Percentiles rank a stretch among this genome's conserved stretches.
phyloP scores from a whole-genome alignment of 805 yeast genomes.

The Zygosaccharomyces pseudorouxii region DNA sequence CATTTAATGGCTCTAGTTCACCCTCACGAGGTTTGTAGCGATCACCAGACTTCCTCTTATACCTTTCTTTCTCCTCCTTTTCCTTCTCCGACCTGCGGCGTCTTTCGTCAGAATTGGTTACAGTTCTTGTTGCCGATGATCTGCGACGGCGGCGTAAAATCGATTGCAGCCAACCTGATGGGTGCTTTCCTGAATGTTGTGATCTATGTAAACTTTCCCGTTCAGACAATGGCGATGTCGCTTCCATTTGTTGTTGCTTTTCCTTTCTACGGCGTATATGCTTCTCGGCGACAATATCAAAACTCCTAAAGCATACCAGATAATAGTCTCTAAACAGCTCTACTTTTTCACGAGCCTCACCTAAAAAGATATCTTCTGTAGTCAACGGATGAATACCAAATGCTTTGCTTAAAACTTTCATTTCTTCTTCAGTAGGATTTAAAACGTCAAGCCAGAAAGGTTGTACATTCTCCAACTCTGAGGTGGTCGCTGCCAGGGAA shows the following conservation, averaged over 20 bases:
- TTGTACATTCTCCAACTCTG: conserved; percentile 37
- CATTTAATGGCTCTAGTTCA: conserved; percentile 82
- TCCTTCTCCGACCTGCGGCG: conserved; percentile 30
- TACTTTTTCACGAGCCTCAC: conserved; percentile 93
- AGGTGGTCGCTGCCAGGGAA: conserved; percentile 2
- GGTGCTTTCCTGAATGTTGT: conserved; percentile 9
- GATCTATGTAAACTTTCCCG: conserved; percentile 14
- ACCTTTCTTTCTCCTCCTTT: conserved; percentile 36
- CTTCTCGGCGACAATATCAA: conserved; percentile 74
- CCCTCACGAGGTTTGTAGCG: conserved; percentile 42
- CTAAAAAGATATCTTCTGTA: conserved; percentile 88
- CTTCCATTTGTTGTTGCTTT: conserved; percentile 11
- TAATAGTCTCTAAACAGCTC: conserved; percentile 89
- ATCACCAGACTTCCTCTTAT: conserved; percentile 42
- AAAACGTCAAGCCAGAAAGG: conserved; percentile 94
- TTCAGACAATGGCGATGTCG: conserved; percentile 12
- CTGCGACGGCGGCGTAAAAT: conserved; percentile 19
- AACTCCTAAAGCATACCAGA: conserved; percentile 82
- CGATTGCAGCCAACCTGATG: conserved; percentile 16
- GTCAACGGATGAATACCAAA: conserved; percentile 96
- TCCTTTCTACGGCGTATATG: conserved; percentile 48
- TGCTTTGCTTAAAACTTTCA: conserved; percentile 84
- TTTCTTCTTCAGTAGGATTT: conserved; percentile 93
- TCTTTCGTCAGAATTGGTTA: conserved; percentile 18
- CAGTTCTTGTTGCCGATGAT: conserved; percentile 21